Evolutionary conservation across 2,329 filamentous ascomycete genomes (phyloP).

Genomic region (Cordyceps tenuipes): DNA sequence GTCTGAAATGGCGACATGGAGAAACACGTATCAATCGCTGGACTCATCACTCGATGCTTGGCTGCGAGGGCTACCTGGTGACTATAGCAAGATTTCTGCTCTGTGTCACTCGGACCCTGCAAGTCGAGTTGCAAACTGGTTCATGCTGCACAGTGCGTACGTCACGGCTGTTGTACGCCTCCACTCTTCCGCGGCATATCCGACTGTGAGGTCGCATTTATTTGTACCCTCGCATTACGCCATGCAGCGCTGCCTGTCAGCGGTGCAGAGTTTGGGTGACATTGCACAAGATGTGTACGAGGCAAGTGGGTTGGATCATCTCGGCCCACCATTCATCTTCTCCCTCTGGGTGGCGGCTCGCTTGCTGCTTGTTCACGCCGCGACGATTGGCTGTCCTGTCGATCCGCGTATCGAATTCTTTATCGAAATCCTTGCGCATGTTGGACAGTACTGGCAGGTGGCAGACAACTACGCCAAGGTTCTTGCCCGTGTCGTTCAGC

Average conservation of each 20-base stretch:
- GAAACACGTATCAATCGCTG: slow-evolving; percentile 31
- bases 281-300: slow-evolving; percentile 36
- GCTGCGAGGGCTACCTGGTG: slow-evolving; percentile 34
- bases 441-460: slow-evolving; percentile 37
- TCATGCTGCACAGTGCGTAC: slow-evolving; percentile 38
- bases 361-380: slow-evolving; percentile 33
- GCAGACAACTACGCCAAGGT: slow-evolving; percentile 35
- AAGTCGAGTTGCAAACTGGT: slow-evolving; percentile 38
- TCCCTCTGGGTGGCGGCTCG: slow-evolving; percentile 35
- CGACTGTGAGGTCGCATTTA: slow-evolving; percentile 30
- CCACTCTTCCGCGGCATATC: slow-evolving; percentile 37
- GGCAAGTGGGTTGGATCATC: slow-evolving; percentile 33
- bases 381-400: slow-evolving; percentile 27
- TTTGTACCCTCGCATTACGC: slow-evolving; percentile 36
- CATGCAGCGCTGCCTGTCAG: slow-evolving; percentile 36
- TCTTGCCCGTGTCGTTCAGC: slow-evolving; percentile 30
- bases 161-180: slow-evolving; percentile 35
- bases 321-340: slow-evolving; percentile 37
- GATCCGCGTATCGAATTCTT: slow-evolving; percentile 35
- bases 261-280: slow-evolving; percentile 34
- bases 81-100: slow-evolving; percentile 37
- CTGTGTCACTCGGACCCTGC: slow-evolving; percentile 37
- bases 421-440: slow-evolving; percentile 32
- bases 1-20: slow-evolving; percentile 31
- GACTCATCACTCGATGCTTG: slow-evolving; percentile 32